These are phyloP conservation scores for Volvox africanus DNA, from an alignment of 139 green algal species.

Conservation along the genomic window DNA sequence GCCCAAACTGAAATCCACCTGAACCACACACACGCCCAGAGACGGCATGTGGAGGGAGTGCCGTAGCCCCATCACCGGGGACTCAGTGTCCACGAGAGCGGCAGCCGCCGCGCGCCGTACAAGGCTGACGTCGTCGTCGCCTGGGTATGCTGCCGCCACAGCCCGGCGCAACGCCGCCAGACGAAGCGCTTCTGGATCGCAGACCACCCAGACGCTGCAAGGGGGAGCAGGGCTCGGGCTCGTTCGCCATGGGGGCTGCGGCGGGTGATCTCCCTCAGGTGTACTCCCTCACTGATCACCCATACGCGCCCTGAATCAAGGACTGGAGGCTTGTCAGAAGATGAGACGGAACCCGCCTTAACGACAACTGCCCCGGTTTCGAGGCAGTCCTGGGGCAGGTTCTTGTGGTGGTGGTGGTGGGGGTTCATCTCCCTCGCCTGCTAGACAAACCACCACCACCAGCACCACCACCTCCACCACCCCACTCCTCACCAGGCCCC, in stretches of 20 bases:
- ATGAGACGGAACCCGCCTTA: not conserved
- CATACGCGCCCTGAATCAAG: too few relatives aligned
- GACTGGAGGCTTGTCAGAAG: not conserved
- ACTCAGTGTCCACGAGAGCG: not conserved
- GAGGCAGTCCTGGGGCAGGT: too few relatives aligned
- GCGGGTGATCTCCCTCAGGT: not conserved
- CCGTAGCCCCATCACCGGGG: not conserved
- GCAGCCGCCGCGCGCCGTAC: constrained; percentile 35
- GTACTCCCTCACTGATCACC: too few relatives aligned
- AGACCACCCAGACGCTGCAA: too few relatives aligned
- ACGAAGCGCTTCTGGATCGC: not conserved
- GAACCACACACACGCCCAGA: not conserved
- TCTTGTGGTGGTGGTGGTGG: too few relatives aligned
- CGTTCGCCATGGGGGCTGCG: not conserved
- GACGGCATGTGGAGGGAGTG: constrained; percentile 6
- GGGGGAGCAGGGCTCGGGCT: too few relatives aligned
- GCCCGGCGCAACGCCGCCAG: constrained; percentile 13
- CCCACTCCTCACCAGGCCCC: too few relatives aligned
- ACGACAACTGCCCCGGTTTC: too few relatives aligned
- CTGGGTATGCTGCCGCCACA: constrained; percentile 15
- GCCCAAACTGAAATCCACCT: not conserved
- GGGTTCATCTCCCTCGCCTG: too few relatives aligned
- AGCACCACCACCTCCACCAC: too few relatives aligned
- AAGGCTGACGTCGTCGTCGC: not conserved
- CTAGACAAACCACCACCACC: too few relatives aligned